phyloP scores from a whole-genome alignment of 2,329 filamentous ascomycete species.

The Zopfia rhizophila region DNA sequence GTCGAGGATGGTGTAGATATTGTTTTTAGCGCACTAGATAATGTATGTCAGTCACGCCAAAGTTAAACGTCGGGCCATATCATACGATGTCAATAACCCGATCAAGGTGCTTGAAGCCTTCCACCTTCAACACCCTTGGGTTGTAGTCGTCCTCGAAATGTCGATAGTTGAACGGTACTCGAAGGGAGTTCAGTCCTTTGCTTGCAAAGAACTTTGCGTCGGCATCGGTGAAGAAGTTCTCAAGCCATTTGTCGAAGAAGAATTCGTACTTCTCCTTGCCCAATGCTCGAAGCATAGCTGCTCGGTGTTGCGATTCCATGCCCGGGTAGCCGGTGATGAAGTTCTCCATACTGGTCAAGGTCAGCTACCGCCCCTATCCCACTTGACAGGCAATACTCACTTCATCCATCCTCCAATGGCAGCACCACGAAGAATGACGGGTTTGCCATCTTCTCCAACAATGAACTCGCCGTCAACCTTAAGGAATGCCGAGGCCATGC shows the following conservation, averaged over 20 bases:
- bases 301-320: constrained; percentile 66
- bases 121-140: constrained; percentile 58
- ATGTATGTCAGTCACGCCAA: not conserved
- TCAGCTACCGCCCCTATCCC: not conserved
- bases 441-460: constrained; percentile 57
- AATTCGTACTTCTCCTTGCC: constrained; percentile 67
- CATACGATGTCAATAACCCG: constrained; percentile 56
- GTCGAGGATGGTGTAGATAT: constrained; percentile 64
- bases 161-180: constrained; percentile 70
- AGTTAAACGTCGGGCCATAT: not conserved
- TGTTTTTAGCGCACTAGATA: constrained; percentile 54
- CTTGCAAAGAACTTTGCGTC: constrained; percentile 69
- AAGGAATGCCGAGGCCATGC: constrained; percentile 36
- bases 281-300: constrained; percentile 63
- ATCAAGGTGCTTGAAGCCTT: constrained; percentile 63
- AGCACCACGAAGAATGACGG: constrained; percentile 61
- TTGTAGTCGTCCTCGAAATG: constrained; percentile 66
- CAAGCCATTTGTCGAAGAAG: constrained; percentile 68
- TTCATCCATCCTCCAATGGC: constrained; percentile 60
- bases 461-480: constrained; percentile 57
- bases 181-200: constrained; percentile 67
- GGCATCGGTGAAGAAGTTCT: constrained; percentile 68
- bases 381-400: constrained; percentile 23
- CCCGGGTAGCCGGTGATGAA: constrained; percentile 72
- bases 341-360: constrained; percentile 63